Evolutionary conservation across 1,139 yeast species (phyloP), one percentile per base, ranked within the genome.

Genomic region (Debaryomyces nepalensis): DNA sequence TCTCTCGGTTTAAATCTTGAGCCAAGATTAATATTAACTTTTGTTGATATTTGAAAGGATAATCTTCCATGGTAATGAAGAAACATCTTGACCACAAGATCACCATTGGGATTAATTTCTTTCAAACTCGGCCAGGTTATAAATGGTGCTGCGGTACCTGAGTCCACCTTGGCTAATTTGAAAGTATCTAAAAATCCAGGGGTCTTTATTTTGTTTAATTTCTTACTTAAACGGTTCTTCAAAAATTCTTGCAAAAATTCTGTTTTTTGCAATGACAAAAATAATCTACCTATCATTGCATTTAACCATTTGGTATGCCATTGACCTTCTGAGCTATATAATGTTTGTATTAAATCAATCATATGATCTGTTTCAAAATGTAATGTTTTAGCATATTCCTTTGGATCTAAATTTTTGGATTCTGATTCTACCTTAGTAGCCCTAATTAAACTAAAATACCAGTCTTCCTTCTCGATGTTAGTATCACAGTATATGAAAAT

Each of bases 131-230:
- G 96, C 54, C 80, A 79, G 0, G 95, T 83, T 37, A 93, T 68
- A 44, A 82, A 76, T 0, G 99, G 99, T 0, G 93, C 87, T 4
- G 91, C 72, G 43, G 75, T 73, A 0, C 99, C 99, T 2, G 88
- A 82, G 48, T 79, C 76, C n/a, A 91, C 75, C 42, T 81, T 75
- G 26, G 78, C 81, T 32, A 93, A 86, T 44, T 79, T 81, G 46
- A 93, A 82, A 54, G 87, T 93, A 52, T 89, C 95, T 39, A 93
- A 64, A 55, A 89, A 90, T 1, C 90, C 95, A 0, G 98, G 97
- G 30, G 82, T 83, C 54, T 88, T 87, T 40, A 91, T 82, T 53
- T 90, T 84, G 37, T 82, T 77, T 37, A 93, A 68, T 61, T 90
- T 90, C 50, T 82, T 82, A 46, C 81, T 78, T 21, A 93, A 75